Evolutionary conservation across 768 basidiomycete genomes (phyloP).

Genomic region (Calocybe cyanea): DNA sequence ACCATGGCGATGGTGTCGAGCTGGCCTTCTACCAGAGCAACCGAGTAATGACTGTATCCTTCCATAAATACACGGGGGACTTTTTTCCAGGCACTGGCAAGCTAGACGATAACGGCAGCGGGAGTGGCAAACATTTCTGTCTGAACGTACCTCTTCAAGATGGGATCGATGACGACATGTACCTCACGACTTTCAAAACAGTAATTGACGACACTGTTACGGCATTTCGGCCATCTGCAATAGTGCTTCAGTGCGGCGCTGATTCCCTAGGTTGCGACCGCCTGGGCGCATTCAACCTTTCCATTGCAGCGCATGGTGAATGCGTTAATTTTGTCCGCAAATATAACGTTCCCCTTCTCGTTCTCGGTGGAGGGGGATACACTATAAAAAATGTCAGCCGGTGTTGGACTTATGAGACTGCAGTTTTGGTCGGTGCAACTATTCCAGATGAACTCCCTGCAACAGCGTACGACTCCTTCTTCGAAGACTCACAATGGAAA

Average conservation of each 20-base stretch:
- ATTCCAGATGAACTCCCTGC: conserved; percentile 85
- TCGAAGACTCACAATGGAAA: conserved; percentile 87
- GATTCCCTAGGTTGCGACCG: conserved; percentile 95
- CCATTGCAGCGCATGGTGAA: conserved; percentile 96
- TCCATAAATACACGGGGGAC: conserved; percentile 98
- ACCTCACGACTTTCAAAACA: conserved; percentile 91
- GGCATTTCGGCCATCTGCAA: conserved; percentile 82
- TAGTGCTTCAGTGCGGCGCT: conserved; percentile 96
- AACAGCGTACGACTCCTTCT: conserved; percentile 91
- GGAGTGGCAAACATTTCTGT: conserved; percentile 90
- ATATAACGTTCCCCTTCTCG: conserved; percentile 86
- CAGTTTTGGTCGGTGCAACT: conserved; percentile 78
- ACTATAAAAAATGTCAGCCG: conserved; percentile 95
- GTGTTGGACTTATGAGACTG: conserved; percentile 99
- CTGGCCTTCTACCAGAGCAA: conserved; percentile 97
- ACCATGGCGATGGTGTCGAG: conserved; percentile 98
- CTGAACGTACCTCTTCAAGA: conserved; percentile 94
- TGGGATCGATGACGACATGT: conserved; percentile 97
- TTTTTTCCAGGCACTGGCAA: conserved; percentile 99
- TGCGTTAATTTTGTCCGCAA: conserved; percentile 96
- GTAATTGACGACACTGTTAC: conserved; percentile 93
- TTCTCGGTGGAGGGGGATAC: conserved; percentile 95
- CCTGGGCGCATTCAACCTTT: conserved; percentile 95
- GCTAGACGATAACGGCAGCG: conserved; percentile 85
- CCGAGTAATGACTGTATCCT: conserved; percentile 98